Percentiles rank a stretch among this genome's conserved stretches.
phyloP scores from a whole-genome alignment of 1,139 yeast genomes.

The Saccharomyces hybrid region DNA sequence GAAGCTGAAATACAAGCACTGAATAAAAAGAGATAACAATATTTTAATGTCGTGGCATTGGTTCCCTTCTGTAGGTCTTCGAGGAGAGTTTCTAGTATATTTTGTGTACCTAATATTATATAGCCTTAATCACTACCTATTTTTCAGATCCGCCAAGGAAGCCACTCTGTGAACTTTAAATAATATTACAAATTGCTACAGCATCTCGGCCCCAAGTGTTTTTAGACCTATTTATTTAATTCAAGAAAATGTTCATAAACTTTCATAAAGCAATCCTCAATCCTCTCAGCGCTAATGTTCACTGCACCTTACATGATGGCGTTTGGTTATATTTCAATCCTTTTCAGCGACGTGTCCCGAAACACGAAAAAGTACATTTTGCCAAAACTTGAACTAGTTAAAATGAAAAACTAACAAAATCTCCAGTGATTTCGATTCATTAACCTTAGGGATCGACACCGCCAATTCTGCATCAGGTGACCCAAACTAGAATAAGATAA shows the following conservation, averaged over 20 bases:
- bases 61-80: background rate
- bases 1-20: background rate
- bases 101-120: background rate
- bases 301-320: background rate
- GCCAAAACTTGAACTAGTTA: background rate
- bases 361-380: background rate
- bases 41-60: background rate
- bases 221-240: no score
- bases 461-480: background rate
- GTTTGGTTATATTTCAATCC: background rate
- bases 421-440: background rate
- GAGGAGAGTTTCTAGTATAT: background rate
- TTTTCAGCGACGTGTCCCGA: conserved; percentile 1
- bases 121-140: no score
- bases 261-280: no score
- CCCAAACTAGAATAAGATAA: background rate
- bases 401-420: background rate
- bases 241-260: background rate
- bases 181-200: no score
- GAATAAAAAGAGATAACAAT: background rate
- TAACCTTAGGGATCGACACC: background rate
- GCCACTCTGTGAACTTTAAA: no score
- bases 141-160: no score
- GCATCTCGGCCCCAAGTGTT: no score
- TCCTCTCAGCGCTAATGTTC: background rate